phyloP scores from a whole-genome alignment of 208 protist species.

The Acanthamoeba sp. region DNA sequence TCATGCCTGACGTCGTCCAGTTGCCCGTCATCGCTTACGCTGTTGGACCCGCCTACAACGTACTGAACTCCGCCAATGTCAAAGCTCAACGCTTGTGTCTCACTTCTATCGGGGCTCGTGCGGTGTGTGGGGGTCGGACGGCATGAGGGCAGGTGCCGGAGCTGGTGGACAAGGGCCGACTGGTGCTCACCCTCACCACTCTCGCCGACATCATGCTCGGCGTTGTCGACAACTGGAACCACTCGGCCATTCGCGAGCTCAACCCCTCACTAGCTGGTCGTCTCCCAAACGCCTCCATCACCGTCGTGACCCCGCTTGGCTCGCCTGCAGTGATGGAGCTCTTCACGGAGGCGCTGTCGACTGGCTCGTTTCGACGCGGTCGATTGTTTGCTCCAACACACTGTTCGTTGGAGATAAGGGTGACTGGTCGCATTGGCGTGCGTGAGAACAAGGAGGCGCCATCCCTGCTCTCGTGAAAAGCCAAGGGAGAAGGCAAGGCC shows the following conservation, averaged over 20 bases:
- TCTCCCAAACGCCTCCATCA: not conserved
- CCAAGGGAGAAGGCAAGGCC: too few relatives aligned
- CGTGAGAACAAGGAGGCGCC: too few relatives aligned
- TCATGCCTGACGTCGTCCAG: not conserved
- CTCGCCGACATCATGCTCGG: constrained; percentile 43
- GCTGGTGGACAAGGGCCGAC: not conserved
- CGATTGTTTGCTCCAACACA: too few relatives aligned
- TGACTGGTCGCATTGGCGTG: too few relatives aligned
- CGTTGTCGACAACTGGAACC: not conserved
- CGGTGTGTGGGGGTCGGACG: too few relatives aligned
- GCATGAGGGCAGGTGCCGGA: not conserved
- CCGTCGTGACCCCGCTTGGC: not conserved
- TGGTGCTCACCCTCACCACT: not conserved
- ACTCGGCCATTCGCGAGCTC: not conserved
- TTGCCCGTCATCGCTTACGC: constrained; percentile 24
- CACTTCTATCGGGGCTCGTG: too few relatives aligned
- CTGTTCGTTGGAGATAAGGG: too few relatives aligned
- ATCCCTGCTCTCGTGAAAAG: too few relatives aligned
- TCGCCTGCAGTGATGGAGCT: not conserved
- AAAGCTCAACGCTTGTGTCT: too few relatives aligned
- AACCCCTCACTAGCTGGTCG: not conserved
- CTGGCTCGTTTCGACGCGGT: too few relatives aligned
- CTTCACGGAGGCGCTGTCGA: not conserved
- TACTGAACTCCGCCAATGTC: too few relatives aligned
- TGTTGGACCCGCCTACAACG: constrained; percentile 17